Conservation (phyloP, 371 early-diverging fungal genomes). For the Coemansia sp. region DNA sequence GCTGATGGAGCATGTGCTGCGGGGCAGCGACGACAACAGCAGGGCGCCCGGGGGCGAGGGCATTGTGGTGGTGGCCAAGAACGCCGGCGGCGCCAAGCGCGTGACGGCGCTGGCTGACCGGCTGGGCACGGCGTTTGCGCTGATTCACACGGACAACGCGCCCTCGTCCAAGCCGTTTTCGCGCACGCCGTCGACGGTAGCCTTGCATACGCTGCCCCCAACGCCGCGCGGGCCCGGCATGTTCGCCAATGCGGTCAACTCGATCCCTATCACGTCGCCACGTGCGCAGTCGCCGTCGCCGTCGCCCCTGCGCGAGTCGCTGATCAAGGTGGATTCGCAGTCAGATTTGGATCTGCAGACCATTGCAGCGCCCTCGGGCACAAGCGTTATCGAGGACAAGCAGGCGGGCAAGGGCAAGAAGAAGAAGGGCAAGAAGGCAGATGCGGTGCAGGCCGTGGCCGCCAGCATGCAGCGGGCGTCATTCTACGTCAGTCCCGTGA, state of each 20-base stretch:
- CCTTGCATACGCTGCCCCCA: constrained; percentile 50
- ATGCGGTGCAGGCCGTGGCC: constrained; percentile 16
- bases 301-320: constrained; percentile 8
- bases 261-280: constrained; percentile 29
- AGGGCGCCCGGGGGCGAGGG: constrained; percentile 62
- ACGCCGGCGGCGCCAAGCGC: constrained; percentile 97
- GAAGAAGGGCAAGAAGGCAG: constrained; percentile 19
- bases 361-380: constrained; percentile 6
- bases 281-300: constrained; percentile 20
- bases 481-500: constrained; percentile 45
- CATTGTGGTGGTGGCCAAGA: constrained; percentile 92
- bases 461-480: constrained; percentile 35
- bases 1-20: constrained; percentile 72
- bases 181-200: constrained; percentile 54
- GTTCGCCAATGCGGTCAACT: constrained; percentile 43
- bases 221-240: constrained; percentile 48
- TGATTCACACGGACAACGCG: constrained; percentile 89
- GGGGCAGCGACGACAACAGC: constrained; percentile 5
- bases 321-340: constrained; percentile 20
- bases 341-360: constrained; percentile 35
- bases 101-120: constrained; percentile 95
- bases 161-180: constrained; percentile 58
- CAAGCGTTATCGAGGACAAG: not conserved
- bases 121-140: constrained; percentile 90
- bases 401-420: constrained; percentile 4